These are phyloP conservation scores for Colletotrichum lini DNA, from an alignment of 2,329 filamentous ascomycete genomes.

Conservation along the genomic window DNA sequence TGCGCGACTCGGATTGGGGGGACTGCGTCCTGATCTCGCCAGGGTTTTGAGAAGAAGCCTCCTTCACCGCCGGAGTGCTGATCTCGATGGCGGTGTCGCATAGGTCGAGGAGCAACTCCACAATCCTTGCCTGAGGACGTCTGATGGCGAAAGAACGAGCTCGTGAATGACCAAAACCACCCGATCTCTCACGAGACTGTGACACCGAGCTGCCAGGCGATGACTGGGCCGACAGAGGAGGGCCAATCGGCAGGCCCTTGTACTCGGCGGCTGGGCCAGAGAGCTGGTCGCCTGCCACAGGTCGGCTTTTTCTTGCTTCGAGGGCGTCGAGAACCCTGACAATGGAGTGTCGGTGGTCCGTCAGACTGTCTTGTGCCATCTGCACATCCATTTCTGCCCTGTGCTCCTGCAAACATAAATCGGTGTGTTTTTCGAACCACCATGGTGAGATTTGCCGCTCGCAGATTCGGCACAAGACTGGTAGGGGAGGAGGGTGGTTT, in stretches of 20 bases:
- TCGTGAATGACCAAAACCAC: slow-evolving; percentile 83
- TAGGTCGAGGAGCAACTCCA: slow-evolving; percentile 93
- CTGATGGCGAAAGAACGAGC: slow-evolving; percentile 92
- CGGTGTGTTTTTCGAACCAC: slow-evolving; percentile 99
- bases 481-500: slow-evolving; percentile 83
- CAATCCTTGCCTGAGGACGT: slow-evolving; percentile 90
- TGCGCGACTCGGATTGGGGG: slow-evolving; percentile 94
- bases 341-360: slow-evolving; percentile 93
- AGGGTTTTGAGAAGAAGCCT: slow-evolving; percentile 75
- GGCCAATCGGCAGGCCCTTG: slow-evolving; percentile 88
- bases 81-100: slow-evolving; percentile 97
- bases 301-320: slow-evolving; percentile 81
- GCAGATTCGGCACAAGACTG: slow-evolving; percentile 95
- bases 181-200: slow-evolving; percentile 80
- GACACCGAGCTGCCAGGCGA: slow-evolving; percentile 81
- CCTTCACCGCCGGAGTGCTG: slow-evolving; percentile 93
- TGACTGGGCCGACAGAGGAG: slow-evolving; percentile 77
- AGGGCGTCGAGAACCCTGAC: slow-evolving; percentile 95
- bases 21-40: slow-evolving; percentile 93
- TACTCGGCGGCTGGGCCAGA: slow-evolving; percentile 79
- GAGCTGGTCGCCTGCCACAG: slow-evolving; percentile 68
- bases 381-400: slow-evolving; percentile 98
- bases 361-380: slow-evolving; percentile 91
- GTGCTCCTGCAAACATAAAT: slow-evolving; percentile 95
- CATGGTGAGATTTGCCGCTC: slow-evolving; percentile 97